Base-by-base conservation (phyloP, 2,329 filamentous ascomycete species). In the Amauroascus verrucosus region DNA sequence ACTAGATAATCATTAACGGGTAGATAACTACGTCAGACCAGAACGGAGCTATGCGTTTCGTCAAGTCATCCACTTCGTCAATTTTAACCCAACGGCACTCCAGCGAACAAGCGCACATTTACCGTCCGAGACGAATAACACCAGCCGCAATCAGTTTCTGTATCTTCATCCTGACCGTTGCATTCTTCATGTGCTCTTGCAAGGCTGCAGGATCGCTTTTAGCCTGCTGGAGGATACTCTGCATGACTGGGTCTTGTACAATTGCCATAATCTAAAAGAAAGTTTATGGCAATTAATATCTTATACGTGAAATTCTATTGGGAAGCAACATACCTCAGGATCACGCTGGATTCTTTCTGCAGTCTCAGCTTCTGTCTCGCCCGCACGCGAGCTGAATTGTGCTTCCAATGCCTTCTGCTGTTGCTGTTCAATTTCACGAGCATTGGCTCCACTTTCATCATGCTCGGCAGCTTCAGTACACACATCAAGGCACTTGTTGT, bases 121-220 rank as follows among this genome's bases (percentile, higher is more conserved):
- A 78, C 67, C 76, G 70, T 45, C 86, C 86, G 60, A 91, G 77
- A 41, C 87, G 82, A 63, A 96, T 96, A 13, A 96, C 89, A 65
- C 93, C 90, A 41, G 91, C 90, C 52, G 88, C 88, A 60, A 95
- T 84, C 63, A 97, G 75, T 75, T 96, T 96, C 77, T 96, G 88
- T 59, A 98, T 86, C 80, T 96, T 95, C 63, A 80, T 80, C 56
- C 83, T 79, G 61, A 98, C 86, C 55, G 77, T 79, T 0, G 88
- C 81, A 75, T 97, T 98, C 76, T 84, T 87, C 87, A 98, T 95
- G 72, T 98, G 94, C 70, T 98, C 91, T 68, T 94, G 85, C 58
- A 98, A 80, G 44, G 93, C 93, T 47, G 85, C 85, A 16, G 93
- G 93, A 65, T 98, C 87, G 53, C 82, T 83, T 77, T 97, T 95